A percentile compares a stretch with the other conserved stretches of the same genome.
Conservation (phyloP, 257 asterid genomes). For the Nicotiana noctiflora region DNA sequence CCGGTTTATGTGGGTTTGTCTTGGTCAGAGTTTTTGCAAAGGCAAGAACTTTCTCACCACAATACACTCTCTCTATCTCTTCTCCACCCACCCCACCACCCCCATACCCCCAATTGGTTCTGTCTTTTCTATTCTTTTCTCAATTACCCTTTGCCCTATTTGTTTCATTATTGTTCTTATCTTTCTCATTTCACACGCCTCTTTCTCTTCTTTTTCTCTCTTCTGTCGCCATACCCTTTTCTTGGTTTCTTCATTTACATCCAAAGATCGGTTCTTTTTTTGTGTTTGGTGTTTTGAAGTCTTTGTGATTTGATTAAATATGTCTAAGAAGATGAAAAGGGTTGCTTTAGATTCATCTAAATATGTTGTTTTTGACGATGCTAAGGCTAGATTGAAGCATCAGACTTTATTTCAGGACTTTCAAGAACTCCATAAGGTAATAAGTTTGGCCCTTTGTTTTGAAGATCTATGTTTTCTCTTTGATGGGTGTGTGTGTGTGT, state of each 20-base stretch:
- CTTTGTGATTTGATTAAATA: conserved; percentile 34
- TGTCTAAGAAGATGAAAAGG: conserved; percentile 63
- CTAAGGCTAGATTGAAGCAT: conserved; percentile 45
- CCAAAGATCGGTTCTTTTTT: conserved; percentile 22
- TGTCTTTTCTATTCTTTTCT: conserved; percentile 20
- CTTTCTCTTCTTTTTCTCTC: conserved; percentile 8
- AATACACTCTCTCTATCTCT: conserved; percentile 16
- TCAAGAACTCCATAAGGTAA: conserved; percentile 61
- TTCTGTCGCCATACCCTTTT: conserved; percentile 19
- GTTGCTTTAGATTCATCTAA: conserved; percentile 26
- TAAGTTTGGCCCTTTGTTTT: not conserved
- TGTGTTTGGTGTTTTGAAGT: conserved; percentile 9
- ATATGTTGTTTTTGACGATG: conserved; percentile 31
- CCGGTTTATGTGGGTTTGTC: conserved; percentile 61
- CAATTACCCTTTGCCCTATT: conserved; percentile 18
- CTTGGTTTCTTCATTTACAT: conserved; percentile 27
- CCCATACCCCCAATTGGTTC: conserved; percentile 7
- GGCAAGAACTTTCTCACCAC: conserved; percentile 52
- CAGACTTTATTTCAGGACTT: conserved; percentile 65
- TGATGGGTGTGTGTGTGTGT: not conserved
- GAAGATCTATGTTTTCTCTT: conserved; percentile 22
- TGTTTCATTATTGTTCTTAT: conserved; percentile 12
- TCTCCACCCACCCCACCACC: conserved; percentile 2
- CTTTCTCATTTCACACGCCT: not conserved
- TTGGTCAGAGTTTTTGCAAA: conserved; percentile 68